Evolutionary conservation across 352 stramenopile species (phyloP), one percentile per base, ranked within the genome.

Genomic region (Chrysophaeum taylorii): DNA sequence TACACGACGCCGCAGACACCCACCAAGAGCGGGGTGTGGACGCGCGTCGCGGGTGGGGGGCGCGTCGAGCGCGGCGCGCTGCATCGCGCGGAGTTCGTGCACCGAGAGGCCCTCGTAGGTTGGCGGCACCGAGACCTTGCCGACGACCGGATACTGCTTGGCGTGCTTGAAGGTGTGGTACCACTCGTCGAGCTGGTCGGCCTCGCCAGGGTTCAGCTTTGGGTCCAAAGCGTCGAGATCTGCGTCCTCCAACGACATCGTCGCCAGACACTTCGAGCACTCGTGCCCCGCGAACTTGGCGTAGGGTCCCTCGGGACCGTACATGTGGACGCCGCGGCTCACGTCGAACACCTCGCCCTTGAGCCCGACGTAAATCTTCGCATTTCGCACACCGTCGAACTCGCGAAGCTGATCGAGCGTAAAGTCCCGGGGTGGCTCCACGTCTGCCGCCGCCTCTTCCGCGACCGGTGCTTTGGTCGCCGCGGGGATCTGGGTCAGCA

Each of bases 341-440:
- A 97, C 92, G 78, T 98, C 93, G 83, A 97, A 98, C 0, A 98
- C 90, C 54, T 93, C 90, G 39, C 94, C 91, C 73, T 91, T 81
- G n/a, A 98, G 72, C 21, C 85, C 90, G 37, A 98, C 89, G 79
- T 98, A 98, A 45, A 98, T 93, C 23, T 90, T 88, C 69, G 93
- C 93, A 45, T 81, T 80, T 27, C 90, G 78, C 2, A 77, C 68
- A 25, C 91, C 92, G 76, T 96, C 91, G 79, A 96, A 98, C 27
- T 85, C 77, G 45, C 82, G 73, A 29, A 98, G 80, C 77, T 97
- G 89, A 68, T 92, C 84, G 0, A 79, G 69, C 38, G 92, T 96
- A 78, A 96, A 98, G 76, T 94, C 96, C 41, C 87, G 84, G 9
- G 84, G 87, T 70, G 78, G 81, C 52, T 84, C 75, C 0, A 64